Base-by-base conservation (phyloP, 805 yeast species). In the Maudiozyma turicensis region DNA sequence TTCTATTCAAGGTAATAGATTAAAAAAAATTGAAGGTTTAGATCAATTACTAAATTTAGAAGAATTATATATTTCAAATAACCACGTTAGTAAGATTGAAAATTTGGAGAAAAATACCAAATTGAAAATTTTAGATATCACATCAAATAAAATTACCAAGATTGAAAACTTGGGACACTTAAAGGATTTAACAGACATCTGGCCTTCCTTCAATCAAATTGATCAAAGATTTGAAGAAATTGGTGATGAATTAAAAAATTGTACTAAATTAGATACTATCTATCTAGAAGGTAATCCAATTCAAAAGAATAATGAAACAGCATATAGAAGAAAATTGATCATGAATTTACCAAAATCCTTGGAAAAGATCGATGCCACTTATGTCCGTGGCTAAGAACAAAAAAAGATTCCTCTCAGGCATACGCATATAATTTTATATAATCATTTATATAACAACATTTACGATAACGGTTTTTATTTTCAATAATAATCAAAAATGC, bases 241-340 rank as follows among this genome's bases (percentile, higher is more conserved):
- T 43, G 81, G 79, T 46, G 64, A 74, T 20, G 82, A 87, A 61
- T 73, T 93, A 51, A 79, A 81, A 11, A 69, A 70, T 39, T 69
- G 87, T 46, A 76, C 79, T 1, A 71, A 76, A 6, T 71, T 93
- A 47, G 95, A 88, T 46, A 88, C 96, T 0, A 95, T 93, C 5
- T 93, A 93, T 63, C 80, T 93, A 54, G 99, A 93, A 67, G 91
- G 93, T 8, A 91, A 91, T 61, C 98, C 98, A 3, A 64, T 93
- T 15, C 96, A 93, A 58, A 56, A 68, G 31, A 63, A 76, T 20
- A 84, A 84, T 56, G 80, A 80, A n/a, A 81, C 93, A 1, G 81
- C 89, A 46, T 93, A 93, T 64, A 75, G 97, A 59, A 79, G 93
- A 60, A 93, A 93, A 64, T 63, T 93, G 44, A 78, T 78, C 55